Evolutionary conservation across 2,329 filamentous ascomycete genomes (phyloP).

Genomic region (Colletotrichum somersetense): DNA sequence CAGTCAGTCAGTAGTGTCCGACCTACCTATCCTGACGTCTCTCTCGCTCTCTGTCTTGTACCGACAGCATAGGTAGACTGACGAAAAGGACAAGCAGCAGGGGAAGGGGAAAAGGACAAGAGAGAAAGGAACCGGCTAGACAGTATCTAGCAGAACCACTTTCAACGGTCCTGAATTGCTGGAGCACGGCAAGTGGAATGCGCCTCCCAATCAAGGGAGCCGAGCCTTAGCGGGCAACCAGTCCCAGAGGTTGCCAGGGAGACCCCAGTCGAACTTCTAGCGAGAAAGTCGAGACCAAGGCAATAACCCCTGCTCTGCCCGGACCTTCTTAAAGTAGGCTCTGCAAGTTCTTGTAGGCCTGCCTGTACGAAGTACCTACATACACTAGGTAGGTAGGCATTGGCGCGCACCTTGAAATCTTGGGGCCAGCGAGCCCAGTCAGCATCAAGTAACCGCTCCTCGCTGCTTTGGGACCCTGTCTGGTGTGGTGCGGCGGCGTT

Average conservation of each 20-base stretch:
- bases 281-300: constrained; percentile 41
- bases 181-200: constrained; percentile 34
- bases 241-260: constrained; percentile 35
- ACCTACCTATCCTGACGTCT: not conserved
- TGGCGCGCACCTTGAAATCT: constrained; percentile 30
- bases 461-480: constrained; percentile 5
- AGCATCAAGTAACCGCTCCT: constrained; percentile 6
- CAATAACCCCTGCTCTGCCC: constrained; percentile 13
- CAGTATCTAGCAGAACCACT: constrained; percentile 18
- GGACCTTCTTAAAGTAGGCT: not conserved
- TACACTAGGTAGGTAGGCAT: constrained; percentile 3
- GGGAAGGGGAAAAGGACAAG: not conserved
- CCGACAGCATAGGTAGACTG: not conserved
- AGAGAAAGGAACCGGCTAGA: not conserved
- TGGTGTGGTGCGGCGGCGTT: constrained; percentile 6
- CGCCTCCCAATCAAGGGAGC: constrained; percentile 17
- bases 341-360: constrained; percentile 28
- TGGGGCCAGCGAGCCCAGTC: not conserved
- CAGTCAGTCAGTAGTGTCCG: no score
- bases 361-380: no score
- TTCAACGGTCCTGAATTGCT: constrained; percentile 34
- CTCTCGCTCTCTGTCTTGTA: not conserved
- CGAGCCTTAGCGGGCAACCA: constrained; percentile 38
- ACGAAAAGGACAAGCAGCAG: constrained; percentile 10
- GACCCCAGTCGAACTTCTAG: constrained; percentile 29